Evolutionary conservation across 2,329 filamentous ascomycete species (phyloP).

Genomic region (Cytospora chrysosperma): DNA sequence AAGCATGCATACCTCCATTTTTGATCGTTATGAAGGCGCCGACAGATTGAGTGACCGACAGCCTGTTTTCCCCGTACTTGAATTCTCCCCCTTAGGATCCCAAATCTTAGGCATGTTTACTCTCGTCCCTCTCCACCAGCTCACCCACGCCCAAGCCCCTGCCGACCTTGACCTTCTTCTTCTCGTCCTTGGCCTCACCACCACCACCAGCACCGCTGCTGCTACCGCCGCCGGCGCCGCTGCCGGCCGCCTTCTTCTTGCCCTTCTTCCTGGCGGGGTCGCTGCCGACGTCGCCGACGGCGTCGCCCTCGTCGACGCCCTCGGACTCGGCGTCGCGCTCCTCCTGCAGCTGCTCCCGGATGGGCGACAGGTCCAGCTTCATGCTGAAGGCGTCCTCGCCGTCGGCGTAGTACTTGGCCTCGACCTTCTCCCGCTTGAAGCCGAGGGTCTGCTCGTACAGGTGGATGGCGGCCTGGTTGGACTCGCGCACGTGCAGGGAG

Average conservation of each 20-base stretch:
- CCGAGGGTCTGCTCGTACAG: conserved; percentile 91
- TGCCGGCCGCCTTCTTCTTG: conserved; percentile 37
- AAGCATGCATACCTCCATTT: background rate
- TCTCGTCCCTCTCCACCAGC: conserved; percentile 70
- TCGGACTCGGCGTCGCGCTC: conserved; percentile 38
- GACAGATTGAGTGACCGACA: background rate
- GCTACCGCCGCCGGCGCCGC: too few species aligned
- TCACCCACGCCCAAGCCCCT: conserved; percentile 75
- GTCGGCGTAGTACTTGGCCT: conserved; percentile 93
- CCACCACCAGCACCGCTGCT: too few species aligned
- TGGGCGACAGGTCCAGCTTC: conserved; percentile 75
- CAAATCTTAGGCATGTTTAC: conserved; percentile 40
- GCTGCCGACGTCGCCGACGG: conserved; percentile 65
- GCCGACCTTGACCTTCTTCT: conserved; percentile 84
- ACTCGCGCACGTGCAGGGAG: conserved; percentile 91
- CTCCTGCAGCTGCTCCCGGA: conserved; percentile 50
- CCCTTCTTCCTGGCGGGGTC: conserved; percentile 34
- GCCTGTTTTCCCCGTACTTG: too few species aligned
- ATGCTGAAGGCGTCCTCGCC: conserved; percentile 95
- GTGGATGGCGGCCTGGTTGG: conserved; percentile 85
- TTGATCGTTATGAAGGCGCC: background rate
- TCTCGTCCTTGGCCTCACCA: conserved; percentile 51
- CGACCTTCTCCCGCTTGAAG: conserved; percentile 83
- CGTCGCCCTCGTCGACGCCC: conserved; percentile 63
- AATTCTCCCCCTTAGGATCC: background rate